Evolutionary conservation across 768 basidiomycete genomes (phyloP), one percentile per base, ranked within the genome.

Genomic region (Ramaria sp.): DNA sequence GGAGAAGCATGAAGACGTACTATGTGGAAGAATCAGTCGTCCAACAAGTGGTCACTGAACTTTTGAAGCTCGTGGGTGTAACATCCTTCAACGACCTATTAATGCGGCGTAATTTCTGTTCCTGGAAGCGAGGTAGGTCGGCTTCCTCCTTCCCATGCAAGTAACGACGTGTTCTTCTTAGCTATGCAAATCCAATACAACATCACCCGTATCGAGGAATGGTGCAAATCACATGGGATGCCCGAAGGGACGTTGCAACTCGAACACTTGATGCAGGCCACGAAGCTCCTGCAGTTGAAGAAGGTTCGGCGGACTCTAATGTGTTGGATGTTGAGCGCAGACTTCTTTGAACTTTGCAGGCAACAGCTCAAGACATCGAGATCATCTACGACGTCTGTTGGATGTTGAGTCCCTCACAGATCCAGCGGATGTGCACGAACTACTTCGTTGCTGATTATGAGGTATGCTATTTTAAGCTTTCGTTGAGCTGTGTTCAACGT

Each of bases 121-220:
- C 94, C 6, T 99, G 96, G 96, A 99, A 99, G 70, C 82, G 96
- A 77, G 94, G 94, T 95, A 61, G 51, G 78, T 72, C 20, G 20
- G 32, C 12, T 25, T 48, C 37, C 3, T 2, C 37, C 25, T 36
- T 55, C 24, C 27, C 38, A 50, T 41, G 24, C 42, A 58, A 44
- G 13, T 43, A 36, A 18, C 57, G 27, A 56, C 18, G 50, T 51
- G 12, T 7, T 58, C 18, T 56, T 53, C 43, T 37, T 59, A 97
- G 96, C 96, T 3, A 98, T 99, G 96, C 96, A 99, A 78, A 98
- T 99, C 56, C 96, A 99, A 67, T 99, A 99, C 69, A 98, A 98
- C 65, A 96, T 98, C 65, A 98, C 94, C 28, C 82, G 88, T 25
- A 88, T 94, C 63, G 91, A 94, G 63, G 94, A 97, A 70, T 98